Evolutionary conservation across 768 basidiomycete genomes (phyloP), one percentile per base, ranked within the genome.

Genomic region (Xerocomus brunneocitrinus): DNA sequence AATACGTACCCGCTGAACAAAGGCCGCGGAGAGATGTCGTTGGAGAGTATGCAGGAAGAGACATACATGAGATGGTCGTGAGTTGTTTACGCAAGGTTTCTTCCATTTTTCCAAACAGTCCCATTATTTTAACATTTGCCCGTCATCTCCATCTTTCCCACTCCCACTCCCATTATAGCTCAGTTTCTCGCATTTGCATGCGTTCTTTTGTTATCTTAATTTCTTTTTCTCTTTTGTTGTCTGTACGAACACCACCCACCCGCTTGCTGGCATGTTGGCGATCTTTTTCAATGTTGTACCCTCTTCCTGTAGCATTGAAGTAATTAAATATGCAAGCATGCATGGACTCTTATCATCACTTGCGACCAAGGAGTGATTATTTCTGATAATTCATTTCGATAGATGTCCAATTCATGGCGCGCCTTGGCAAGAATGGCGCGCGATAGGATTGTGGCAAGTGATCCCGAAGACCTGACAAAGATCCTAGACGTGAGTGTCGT

Each of bases 371-470:
- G 16, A 49, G 30, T 52, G 53, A 49, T 39, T 3, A 8, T 4
- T 60, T 62, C 61, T 69, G 13, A 62, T 48, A 3, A 30, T 5
- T 46, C 1, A 28, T 40, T 56, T 49, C 25, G 56, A 34, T 60
- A 92, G 90, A 90, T 90, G 85, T 83, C 87, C 38, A 92, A 93
- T 61, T 89, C 85, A 64, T 93, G 91, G 91, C 78, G 91, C 49
- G 82, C 90, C 1, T 63, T 92, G 50, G 90, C 90, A n/a, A 79
- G 74, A 57, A 89, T 91, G 87, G 89, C 90, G 32, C 79, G 86
- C 63, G 90, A 92, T 66, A 76, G 83, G 31, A 79, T 92, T 50
- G 82, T 91, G 22, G 74, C 77, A 16, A 74, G 86, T 47, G 78
- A 87, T 58, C 87, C 90, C 0, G 82, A 83, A 57, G 85, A 91